phyloP scores from a whole-genome alignment of 2,329 filamentous ascomycete genomes.

The Polychaeton citri region DNA sequence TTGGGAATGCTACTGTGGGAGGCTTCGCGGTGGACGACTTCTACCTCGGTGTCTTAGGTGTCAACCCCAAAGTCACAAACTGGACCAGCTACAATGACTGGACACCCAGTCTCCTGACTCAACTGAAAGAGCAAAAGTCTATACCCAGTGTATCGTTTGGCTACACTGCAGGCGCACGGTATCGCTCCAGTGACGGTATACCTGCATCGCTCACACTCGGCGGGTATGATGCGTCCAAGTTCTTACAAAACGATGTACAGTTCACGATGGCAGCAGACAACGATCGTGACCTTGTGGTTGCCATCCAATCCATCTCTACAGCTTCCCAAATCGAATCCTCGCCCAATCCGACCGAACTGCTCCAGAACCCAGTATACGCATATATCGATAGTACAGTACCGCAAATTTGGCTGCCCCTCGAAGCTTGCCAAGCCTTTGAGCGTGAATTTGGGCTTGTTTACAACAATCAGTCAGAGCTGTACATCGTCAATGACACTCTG shows the following conservation, averaged over 20 bases:
- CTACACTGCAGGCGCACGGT: slow-evolving; percentile 63
- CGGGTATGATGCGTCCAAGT: slow-evolving; percentile 53
- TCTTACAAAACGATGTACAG: slow-evolving; percentile 45
- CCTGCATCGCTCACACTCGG: slow-evolving; percentile 47
- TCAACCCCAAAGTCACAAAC: slow-evolving; percentile 37
- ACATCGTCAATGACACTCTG: slow-evolving; percentile 46
- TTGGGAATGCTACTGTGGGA: slow-evolving; percentile 30
- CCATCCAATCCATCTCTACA: slow-evolving; percentile 30
- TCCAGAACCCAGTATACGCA: slow-evolving; percentile 27
- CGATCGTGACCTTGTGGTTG: slow-evolving; percentile 48
- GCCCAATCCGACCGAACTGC: slow-evolving; percentile 22
- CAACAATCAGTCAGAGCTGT: slow-evolving; percentile 50
- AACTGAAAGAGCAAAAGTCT: slow-evolving; percentile 41
- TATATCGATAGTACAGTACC: slow-evolving; percentile 37
- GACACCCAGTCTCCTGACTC: slow-evolving; percentile 39
- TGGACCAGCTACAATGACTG: slow-evolving; percentile 38
- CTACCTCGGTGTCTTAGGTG: slow-evolving; percentile 34
- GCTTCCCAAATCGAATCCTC: slow-evolving; percentile 14
- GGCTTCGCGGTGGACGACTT: slow-evolving; percentile 27
- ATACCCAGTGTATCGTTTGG: slow-evolving; percentile 64
- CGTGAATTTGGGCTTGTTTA: slow-evolving; percentile 50
- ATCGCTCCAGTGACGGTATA: slow-evolving; percentile 33
- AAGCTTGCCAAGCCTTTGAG: slow-evolving; percentile 53
- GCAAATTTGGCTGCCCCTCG: slow-evolving; percentile 34
- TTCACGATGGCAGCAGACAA: slow-evolving; percentile 46